Evolutionary conservation across 2,329 filamentous ascomycete species (phyloP), one percentile per base, ranked within the genome.

Genomic region (Tolypocladium cylindrosporum): DNA sequence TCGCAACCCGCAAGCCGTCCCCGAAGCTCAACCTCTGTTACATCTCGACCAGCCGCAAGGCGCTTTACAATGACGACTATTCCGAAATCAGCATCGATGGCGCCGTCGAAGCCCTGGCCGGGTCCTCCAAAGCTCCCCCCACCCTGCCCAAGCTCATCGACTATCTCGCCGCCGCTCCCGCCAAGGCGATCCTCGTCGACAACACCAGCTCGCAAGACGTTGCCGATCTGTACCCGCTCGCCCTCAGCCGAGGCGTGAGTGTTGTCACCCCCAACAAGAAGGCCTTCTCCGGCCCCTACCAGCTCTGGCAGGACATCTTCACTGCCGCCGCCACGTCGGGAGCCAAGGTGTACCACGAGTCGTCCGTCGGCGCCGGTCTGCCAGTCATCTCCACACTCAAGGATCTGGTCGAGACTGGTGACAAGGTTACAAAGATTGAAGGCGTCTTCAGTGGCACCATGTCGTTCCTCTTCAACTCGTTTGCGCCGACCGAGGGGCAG

Each of bases 251-350:
- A 62, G 93, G 92, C 14, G 87, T 99, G 72, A 93, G 86, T 73
- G 85, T 99, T 66, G 90, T 97, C 36, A 99, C 94, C 1, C 92
- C 94, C 50, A 99, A 97, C 81, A 99, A 99, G 80, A 99, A 99
- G 76, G 93, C 89, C 16, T 99, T 99, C 75, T 95, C 91, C 0
- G 86, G 89, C 59, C 85, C 84, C 52, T 86, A 90, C 67, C 79
- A 85, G 65, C 78, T 96, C 58, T 99, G 93, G 92, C 83, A 90
- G 68, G 84, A 89, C 62, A 97, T 99, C 69, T 95, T 96, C 73
- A 75, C 78, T 3, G 82, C 90, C 1, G 87, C 91, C 1, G 79
- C 82, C 54, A 79, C 81, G 37, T 83, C 83, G 1, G 88, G 88
- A 50, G 90, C 92, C 50, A 89, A 91, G 69, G 81, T 97, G 60